A percentile compares a stretch with the other conserved stretches of the same genome.
phyloP scores from a whole-genome alignment of 2,329 filamentous ascomycete species.

The Xylaria sp. region DNA sequence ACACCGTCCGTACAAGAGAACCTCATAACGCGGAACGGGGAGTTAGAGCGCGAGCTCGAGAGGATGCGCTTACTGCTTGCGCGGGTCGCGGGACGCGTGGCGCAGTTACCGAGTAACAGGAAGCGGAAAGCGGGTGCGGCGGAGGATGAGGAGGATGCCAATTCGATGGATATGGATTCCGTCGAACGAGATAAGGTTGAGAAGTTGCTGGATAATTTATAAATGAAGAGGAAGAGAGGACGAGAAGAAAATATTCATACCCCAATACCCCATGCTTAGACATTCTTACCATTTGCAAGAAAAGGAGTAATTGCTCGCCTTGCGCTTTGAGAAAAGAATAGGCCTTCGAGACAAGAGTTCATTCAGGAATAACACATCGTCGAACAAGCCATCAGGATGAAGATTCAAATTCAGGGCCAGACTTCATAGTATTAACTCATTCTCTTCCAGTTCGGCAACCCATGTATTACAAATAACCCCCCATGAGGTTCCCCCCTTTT shows the following conservation, averaged over 20 bases:
- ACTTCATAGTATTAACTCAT: no score
- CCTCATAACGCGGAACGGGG: slow-evolving; percentile 58
- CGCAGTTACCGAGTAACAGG: slow-evolving; percentile 31
- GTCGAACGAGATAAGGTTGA: slow-evolving; percentile 41
- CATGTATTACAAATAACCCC: no score
- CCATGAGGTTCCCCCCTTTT: no score
- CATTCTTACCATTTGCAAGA: no score
- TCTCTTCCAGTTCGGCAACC: no score
- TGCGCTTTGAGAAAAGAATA: no score
- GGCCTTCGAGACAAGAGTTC: no score
- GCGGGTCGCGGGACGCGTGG: slow-evolving; percentile 52
- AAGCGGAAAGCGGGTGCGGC: background rate
- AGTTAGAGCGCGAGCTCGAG: slow-evolving; percentile 61
- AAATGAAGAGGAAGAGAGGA: background rate
- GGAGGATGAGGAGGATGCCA: slow-evolving; percentile 1
- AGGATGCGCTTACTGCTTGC: slow-evolving; percentile 59
- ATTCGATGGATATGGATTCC: slow-evolving; percentile 33
- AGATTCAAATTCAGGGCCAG: no score
- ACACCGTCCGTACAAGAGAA: slow-evolving; percentile 53
- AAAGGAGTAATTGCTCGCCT: no score
- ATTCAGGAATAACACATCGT: no score
- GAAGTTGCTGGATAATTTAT: slow-evolving; percentile 36
- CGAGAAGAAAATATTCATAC: background rate
- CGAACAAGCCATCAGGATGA: no score
- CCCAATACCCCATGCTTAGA: background rate